Evolutionary conservation across 495 filamentous ascomycete genomes (phyloP).

Genomic region (Aspergillus homomorphus): DNA sequence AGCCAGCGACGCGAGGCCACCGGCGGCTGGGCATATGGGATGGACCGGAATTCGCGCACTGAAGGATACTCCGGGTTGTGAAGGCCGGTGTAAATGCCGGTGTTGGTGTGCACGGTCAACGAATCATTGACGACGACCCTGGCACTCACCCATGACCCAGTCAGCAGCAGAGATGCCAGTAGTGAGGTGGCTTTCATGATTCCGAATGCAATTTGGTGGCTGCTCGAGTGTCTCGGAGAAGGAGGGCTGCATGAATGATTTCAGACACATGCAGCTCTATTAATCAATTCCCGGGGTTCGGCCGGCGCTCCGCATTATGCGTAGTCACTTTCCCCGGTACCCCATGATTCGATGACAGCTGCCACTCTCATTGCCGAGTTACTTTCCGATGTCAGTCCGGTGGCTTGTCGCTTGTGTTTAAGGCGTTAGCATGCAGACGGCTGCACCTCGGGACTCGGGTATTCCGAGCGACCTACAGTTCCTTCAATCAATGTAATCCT

Average conservation of each 20-base stretch:
- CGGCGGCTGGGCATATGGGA: constrained; percentile 57
- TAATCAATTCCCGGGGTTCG: neutral
- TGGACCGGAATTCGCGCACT: constrained; percentile 27
- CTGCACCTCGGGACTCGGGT: neutral
- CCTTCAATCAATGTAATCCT: neutral
- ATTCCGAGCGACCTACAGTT: neutral
- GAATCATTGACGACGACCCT: neutral
- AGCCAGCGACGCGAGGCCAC: constrained; percentile 48
- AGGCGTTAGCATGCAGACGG: too few species aligned
- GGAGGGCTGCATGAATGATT: neutral
- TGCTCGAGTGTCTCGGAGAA: neutral
- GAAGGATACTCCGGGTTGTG: neutral
- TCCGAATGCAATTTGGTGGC: neutral
- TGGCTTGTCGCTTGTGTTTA: neutral
- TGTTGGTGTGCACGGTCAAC: neutral
- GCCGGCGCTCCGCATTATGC: neutral
- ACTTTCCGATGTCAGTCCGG: neutral
- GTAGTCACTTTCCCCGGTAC: neutral
- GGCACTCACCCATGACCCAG: neutral
- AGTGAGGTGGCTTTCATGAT: neutral
- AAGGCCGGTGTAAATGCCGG: constrained; percentile 12
- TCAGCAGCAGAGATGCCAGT: neutral
- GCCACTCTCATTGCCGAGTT: neutral
- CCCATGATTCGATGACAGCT: neutral
- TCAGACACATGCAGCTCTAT: neutral